Conservation (phyloP, 192 early-diverging fungal species). For the Podila epigama region DNA sequence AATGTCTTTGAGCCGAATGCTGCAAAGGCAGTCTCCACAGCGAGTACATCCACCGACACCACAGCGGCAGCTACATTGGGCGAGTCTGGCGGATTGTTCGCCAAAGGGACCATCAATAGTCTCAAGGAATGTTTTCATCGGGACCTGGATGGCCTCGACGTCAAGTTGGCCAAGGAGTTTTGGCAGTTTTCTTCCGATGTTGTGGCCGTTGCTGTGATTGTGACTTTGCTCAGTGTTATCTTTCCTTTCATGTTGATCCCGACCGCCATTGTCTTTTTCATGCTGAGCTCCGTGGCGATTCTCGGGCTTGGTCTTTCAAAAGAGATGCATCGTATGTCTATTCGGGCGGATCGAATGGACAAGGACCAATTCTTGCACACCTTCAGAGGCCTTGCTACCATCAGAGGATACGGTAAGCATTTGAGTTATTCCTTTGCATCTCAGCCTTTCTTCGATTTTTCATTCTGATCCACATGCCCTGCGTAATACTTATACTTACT, state of each 20-base stretch:
- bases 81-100: constrained; percentile 33
- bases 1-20: constrained; percentile 32
- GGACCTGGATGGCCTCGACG: constrained; percentile 38
- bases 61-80: background rate
- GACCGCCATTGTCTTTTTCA: constrained; percentile 2
- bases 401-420: constrained; percentile 45
- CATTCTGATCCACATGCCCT: no score
- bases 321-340: constrained; percentile 47
- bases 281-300: constrained; percentile 33
- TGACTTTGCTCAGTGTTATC: constrained; percentile 8
- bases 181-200: constrained; percentile 41
- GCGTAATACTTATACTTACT: no score
- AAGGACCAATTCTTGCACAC: constrained; percentile 48
- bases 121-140: constrained; percentile 40
- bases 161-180: constrained; percentile 45
- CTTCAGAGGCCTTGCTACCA: constrained; percentile 42
- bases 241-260: constrained; percentile 29
- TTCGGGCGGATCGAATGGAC: constrained; percentile 44
- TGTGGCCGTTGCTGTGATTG: constrained; percentile 17
- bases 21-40: constrained; percentile 26
- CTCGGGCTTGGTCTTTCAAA: constrained; percentile 40
- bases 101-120: constrained; percentile 29
- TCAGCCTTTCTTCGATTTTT: no score
- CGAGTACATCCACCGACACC: background rate
- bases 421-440: no score